Evolutionary conservation across 305 asterid species (phyloP), one percentile per base, ranked within the genome.

Genomic region (Coffea humblotiana): DNA sequence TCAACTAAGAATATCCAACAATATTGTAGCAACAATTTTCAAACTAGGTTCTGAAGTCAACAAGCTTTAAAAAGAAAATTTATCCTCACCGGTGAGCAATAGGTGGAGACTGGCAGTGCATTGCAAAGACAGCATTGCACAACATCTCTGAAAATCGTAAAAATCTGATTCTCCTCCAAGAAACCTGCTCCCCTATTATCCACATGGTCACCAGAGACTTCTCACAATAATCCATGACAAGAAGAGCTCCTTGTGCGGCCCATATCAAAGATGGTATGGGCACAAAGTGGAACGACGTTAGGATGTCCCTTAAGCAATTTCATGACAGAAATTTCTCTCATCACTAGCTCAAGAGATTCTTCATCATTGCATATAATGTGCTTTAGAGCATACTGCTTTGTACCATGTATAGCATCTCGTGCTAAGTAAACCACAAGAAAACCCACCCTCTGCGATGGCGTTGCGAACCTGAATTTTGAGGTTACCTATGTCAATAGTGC

Each of bases 221-320:
- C 84, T 92, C 99, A 84, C 98, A 96, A 82, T 87, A 94, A 81
- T 96, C 99, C 98, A 96, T 89, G 75, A 94, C 92, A 89, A 96
- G 96, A 72, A 96, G 48, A 79, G 98, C 94, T 89, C 94, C 99
- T 92, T 3, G 98, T 92, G 51, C 98, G 98, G 21, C 98, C 97
- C 97, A 90, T 90, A 82, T 96, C 97, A 82, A 96, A 90, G 81
- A 94, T 77, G 74, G 93, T 85, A 86, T 96, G 90, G 40, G 94
- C 93, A 64, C 78, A 82, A 81, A 92, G 96, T 37, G 90, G 85
- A 79, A 94, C 98, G 82, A 94, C 78, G 83, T 96, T 92, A 64
- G 97, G 97, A 83, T 96, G 98, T 82, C 98, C 97, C 87, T 87
- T 91, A 51, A 95, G 97, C 58, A 88, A 81, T 88, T 96, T 96